Evolutionary conservation across 2,329 filamentous ascomycete species (phyloP).

Genomic region (Fonsecaea monophora): DNA sequence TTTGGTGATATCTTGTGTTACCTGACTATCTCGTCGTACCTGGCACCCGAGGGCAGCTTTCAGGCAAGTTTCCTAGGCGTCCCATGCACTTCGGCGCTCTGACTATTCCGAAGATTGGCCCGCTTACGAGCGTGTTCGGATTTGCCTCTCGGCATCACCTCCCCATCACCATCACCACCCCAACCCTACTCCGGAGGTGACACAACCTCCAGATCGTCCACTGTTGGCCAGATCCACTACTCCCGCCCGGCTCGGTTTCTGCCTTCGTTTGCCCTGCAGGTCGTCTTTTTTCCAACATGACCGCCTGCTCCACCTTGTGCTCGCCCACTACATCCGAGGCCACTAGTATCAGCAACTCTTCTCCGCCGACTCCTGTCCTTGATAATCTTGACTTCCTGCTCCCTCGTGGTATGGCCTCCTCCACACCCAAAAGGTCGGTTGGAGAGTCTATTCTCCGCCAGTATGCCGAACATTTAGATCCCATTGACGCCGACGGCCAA

Average conservation of each 20-base stretch:
- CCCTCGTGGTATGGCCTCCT: slow-evolving; percentile 38
- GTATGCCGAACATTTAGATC: slow-evolving; percentile 53
- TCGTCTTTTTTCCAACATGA: slow-evolving; percentile 13
- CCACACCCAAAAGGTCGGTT: slow-evolving; percentile 38
- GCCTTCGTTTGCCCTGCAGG: slow-evolving; percentile 11
- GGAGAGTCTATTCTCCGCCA: slow-evolving; percentile 52
- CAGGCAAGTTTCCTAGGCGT: background rate
- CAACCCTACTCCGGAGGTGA: background rate
- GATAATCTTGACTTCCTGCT: slow-evolving; percentile 41
- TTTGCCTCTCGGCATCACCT: background rate
- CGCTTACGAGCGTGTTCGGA: slow-evolving; percentile 11
- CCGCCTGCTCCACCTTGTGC: slow-evolving; percentile 37
- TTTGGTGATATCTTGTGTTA: slow-evolving; percentile 2
- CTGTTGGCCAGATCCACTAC: slow-evolving; percentile 1
- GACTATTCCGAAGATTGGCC: slow-evolving; percentile 21
- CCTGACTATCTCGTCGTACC: background rate
- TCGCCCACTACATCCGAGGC: slow-evolving; percentile 38
- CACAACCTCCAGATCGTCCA: slow-evolving; percentile 1
- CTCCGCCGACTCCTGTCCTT: slow-evolving; percentile 36
- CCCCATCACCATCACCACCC: slow-evolving; percentile 3
- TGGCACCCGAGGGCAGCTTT: background rate
- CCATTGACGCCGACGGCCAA: slow-evolving; percentile 49
- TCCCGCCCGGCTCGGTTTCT: slow-evolving; percentile 22
- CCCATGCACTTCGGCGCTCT: slow-evolving; percentile 14
- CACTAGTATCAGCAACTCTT: slow-evolving; percentile 32